Conservation (phyloP, 2,329 filamentous ascomycete genomes). For the Fusarium sp. region DNA sequence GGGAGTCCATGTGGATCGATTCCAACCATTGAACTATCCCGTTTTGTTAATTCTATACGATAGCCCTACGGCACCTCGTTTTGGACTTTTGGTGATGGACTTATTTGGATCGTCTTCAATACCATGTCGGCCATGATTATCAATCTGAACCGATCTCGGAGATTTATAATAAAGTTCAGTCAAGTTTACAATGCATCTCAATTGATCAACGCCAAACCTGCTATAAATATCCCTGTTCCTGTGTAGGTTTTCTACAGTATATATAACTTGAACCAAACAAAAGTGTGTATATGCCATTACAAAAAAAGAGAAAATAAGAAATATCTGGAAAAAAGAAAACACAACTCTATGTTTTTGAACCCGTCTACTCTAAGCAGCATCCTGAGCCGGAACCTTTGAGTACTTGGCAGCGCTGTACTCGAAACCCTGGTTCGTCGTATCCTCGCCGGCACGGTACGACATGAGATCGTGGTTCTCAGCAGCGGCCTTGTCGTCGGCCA, state of each 20-base stretch:
- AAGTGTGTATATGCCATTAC: slow-evolving; percentile 20
- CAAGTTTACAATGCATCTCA: slow-evolving; percentile 4
- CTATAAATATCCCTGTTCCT: slow-evolving; percentile 21
- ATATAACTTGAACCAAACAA: slow-evolving; percentile 4
- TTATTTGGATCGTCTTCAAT: not conserved
- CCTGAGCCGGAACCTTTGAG: slow-evolving; percentile 16
- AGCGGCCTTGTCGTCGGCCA: slow-evolving; percentile 55
- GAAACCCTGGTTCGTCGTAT: slow-evolving; percentile 39
- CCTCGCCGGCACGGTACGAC: slow-evolving; percentile 52
- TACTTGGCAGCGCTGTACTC: slow-evolving; percentile 40
- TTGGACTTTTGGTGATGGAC: not conserved
- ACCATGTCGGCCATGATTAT: not conserved
- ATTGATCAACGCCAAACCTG: slow-evolving; percentile 32
- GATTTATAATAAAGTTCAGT: not conserved
- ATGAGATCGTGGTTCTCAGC: slow-evolving; percentile 63
- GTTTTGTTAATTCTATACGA: slow-evolving; percentile 20
- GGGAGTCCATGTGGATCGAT: not conserved
- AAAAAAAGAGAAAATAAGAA: slow-evolving; percentile 23
- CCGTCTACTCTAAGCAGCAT: slow-evolving; percentile 4
- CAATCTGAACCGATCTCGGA: not conserved
- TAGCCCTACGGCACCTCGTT: not conserved
- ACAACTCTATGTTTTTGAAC: not conserved
- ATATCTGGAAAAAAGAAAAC: not conserved
- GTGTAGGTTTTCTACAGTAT: slow-evolving; percentile 15
- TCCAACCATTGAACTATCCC: not conserved